These are phyloP conservation scores for Polygonum maritimum DNA, from an alignment of 148 eudicot genomes.

Conservation along the genomic window DNA sequence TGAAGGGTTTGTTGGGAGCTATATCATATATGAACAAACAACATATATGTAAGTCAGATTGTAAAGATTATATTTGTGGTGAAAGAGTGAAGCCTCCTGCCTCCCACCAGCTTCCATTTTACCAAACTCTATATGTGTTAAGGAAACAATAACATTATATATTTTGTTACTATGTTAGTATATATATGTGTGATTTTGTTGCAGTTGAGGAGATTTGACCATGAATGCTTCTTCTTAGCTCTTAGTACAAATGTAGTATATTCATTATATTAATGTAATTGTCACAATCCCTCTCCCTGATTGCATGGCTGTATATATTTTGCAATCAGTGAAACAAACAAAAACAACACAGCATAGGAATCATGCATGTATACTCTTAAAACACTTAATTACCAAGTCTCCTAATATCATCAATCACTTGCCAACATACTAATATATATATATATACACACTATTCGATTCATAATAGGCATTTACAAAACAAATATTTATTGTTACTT, in stretches of 20 bases:
- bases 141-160: background rate
- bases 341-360: too few species aligned
- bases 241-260: too few species aligned
- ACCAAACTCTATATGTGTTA: background rate
- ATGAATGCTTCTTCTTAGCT: background rate
- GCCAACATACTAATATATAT: too few species aligned
- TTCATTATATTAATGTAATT: too few species aligned
- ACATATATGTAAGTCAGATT: background rate
- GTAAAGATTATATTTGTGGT: constrained; percentile 11
- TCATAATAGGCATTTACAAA: too few species aligned
- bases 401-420: too few species aligned
- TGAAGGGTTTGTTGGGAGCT: background rate
- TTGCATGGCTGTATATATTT: background rate
- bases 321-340: background rate
- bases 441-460: too few species aligned
- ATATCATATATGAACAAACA: background rate
- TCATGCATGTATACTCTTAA: too few species aligned
- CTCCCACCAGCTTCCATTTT: constrained; percentile 9
- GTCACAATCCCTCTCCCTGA: background rate
- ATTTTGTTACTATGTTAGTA: background rate
- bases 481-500: too few species aligned
- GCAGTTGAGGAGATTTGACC: background rate
- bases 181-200: background rate
- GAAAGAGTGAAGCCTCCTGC: constrained; percentile 10
- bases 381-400: too few species aligned